Evolutionary conservation across 2,329 filamentous ascomycete species (phyloP).

Genomic region (Fusarium citri): DNA sequence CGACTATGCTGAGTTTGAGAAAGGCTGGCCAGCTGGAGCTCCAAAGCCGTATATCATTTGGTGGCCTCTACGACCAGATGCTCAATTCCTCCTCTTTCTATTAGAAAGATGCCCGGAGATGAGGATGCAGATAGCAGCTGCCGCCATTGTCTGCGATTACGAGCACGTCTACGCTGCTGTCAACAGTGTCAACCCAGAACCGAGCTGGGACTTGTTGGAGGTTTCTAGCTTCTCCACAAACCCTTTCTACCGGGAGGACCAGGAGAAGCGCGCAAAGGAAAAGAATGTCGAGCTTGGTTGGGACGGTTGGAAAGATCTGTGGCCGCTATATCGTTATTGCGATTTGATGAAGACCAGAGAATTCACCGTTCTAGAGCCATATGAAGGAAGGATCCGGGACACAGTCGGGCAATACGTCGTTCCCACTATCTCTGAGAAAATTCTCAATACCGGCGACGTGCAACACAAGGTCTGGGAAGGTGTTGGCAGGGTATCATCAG

Average conservation of each 20-base stretch:
- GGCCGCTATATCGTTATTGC: neutral
- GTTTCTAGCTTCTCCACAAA: fast-evolving
- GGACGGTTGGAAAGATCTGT: neutral
- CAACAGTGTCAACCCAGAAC: fast-evolving
- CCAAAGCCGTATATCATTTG: neutral
- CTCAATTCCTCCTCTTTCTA: neutral
- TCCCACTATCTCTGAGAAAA: fast-evolving
- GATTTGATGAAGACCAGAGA: neutral
- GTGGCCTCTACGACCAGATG: neutral
- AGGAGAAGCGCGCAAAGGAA: neutral
- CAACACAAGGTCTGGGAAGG: neutral
- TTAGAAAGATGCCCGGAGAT: neutral
- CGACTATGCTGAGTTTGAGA: neutral
- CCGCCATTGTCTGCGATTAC: neutral
- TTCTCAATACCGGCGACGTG: neutral
- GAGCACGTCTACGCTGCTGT: neutral
- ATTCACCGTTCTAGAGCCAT: neutral
- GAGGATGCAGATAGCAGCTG: fast-evolving
- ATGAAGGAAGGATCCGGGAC: neutral
- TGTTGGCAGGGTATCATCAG: neutral
- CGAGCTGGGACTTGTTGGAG: neutral
- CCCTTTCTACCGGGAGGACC: neutral
- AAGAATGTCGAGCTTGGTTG: neutral
- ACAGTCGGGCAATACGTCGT: neutral
- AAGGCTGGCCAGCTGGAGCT: neutral